Evolutionary conservation across 2,329 filamentous ascomycete genomes (phyloP).

Genomic region (Coleophoma eucalyptorum): DNA sequence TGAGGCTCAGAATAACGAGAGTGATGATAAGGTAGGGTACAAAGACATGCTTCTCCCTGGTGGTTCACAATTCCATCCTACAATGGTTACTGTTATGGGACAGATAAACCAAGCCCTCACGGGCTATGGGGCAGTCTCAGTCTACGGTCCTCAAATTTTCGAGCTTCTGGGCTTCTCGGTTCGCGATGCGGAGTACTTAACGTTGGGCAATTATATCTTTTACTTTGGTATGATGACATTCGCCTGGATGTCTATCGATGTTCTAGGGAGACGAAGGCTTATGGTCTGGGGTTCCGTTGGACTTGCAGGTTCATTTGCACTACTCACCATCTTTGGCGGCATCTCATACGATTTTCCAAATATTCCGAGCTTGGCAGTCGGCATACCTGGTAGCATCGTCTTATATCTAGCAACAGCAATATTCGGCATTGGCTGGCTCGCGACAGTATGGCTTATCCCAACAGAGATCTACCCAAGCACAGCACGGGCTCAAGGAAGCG

Average conservation of each 20-base stretch:
- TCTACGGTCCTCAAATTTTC: slow-evolving; percentile 62
- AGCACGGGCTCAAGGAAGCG: slow-evolving; percentile 49
- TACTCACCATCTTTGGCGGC: slow-evolving; percentile 47
- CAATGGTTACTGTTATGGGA: slow-evolving; percentile 57
- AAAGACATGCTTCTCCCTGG: slow-evolving; percentile 52
- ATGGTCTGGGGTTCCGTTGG: slow-evolving; percentile 48
- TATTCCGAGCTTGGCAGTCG: slow-evolving; percentile 37
- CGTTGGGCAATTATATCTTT: slow-evolving; percentile 56
- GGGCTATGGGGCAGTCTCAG: slow-evolving; percentile 55
- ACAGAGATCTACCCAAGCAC: slow-evolving; percentile 55
- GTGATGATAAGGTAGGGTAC: slow-evolving; percentile 43
- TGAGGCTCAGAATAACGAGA: slow-evolving; percentile 45
- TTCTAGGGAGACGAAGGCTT: slow-evolving; percentile 47
- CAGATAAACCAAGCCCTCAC: slow-evolving; percentile 58
- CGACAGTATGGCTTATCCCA: slow-evolving; percentile 56
- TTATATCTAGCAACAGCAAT: slow-evolving; percentile 55
- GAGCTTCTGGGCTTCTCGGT: slow-evolving; percentile 53
- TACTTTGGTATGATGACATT: slow-evolving; percentile 60
- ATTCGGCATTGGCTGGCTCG: slow-evolving; percentile 57
- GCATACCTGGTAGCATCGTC: slow-evolving; percentile 45
- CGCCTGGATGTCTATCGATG: slow-evolving; percentile 56
- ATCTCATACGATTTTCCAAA: slow-evolving; percentile 37
- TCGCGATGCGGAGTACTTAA: slow-evolving; percentile 48
- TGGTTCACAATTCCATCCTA: slow-evolving; percentile 55
- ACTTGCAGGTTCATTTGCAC: slow-evolving; percentile 43